phyloP scores from a whole-genome alignment of 495 filamentous ascomycete species.

The Daldinia grandis region DNA sequence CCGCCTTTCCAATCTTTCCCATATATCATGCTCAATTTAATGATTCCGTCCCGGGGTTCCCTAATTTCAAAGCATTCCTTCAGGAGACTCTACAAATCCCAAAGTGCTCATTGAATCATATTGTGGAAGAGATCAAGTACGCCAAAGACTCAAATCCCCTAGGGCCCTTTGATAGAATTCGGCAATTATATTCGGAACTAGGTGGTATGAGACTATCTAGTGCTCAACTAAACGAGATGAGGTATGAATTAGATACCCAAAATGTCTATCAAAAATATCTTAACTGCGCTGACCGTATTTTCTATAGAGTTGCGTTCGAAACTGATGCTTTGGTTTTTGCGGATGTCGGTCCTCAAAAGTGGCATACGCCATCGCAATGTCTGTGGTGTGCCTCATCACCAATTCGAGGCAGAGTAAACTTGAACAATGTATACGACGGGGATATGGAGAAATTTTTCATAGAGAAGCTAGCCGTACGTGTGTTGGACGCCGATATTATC shows the following conservation, averaged over 20 bases:
- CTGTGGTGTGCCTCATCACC: slow-evolving; percentile 52
- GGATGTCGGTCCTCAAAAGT: slow-evolving; percentile 29
- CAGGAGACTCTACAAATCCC: slow-evolving; percentile 27
- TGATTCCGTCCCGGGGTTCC: background rate
- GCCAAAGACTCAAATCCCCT: slow-evolving; percentile 4
- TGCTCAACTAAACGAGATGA: background rate
- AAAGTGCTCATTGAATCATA: slow-evolving; percentile 25
- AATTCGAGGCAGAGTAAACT: slow-evolving; percentile 47
- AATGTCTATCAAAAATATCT: background rate
- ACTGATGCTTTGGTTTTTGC: slow-evolving; percentile 41
- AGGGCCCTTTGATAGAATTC: background rate
- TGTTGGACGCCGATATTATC: slow-evolving; percentile 46
- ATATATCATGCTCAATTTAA: slow-evolving; percentile 5
- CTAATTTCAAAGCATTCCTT: slow-evolving; percentile 35
- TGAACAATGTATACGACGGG: slow-evolving; percentile 47
- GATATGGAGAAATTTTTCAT: slow-evolving; percentile 51
- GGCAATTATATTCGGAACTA: background rate
- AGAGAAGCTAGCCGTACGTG: slow-evolving; percentile 44
- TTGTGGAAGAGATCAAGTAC: slow-evolving; percentile 36
- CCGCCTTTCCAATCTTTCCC: slow-evolving; percentile 3
- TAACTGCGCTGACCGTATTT: background rate
- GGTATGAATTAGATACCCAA: background rate
- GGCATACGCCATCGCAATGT: slow-evolving; percentile 49
- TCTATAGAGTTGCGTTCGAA: slow-evolving; percentile 41
- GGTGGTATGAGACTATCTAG: background rate